Conservation (phyloP, 345 rosid species). For the Acer negundo region DNA sequence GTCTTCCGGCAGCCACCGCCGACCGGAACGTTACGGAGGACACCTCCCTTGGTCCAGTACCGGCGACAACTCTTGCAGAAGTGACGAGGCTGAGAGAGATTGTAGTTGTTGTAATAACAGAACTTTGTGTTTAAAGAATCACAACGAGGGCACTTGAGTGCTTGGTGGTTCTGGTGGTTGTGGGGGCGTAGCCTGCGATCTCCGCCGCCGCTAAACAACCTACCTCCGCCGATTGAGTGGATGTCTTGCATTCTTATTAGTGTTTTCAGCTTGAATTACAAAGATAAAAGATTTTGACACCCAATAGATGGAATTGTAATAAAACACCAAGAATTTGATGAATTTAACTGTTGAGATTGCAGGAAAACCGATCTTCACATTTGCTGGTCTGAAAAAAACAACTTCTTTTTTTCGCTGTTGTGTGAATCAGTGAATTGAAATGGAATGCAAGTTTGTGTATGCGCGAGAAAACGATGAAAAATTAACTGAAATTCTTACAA, state of each 20-base stretch:
- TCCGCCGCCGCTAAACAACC: conserved; percentile 42
- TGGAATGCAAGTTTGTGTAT: not conserved
- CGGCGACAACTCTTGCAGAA: conserved; percentile 96
- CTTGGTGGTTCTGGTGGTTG: conserved; percentile 64
- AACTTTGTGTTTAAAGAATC: conserved; percentile 90
- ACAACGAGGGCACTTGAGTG: conserved; percentile 94
- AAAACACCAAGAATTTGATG: not conserved
- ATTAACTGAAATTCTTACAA: conserved; percentile 35
- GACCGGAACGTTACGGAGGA: conserved; percentile 94
- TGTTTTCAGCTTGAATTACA: not conserved
- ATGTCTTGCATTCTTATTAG: conserved; percentile 58
- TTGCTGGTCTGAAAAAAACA: not conserved
- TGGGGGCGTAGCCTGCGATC: conserved; percentile 81
- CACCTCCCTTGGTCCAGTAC: conserved; percentile 99
- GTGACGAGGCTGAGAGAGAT: conserved; percentile 98
- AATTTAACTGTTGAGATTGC: not conserved
- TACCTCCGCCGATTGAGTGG: conserved; percentile 48
- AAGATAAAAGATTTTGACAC: not conserved
- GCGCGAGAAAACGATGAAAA: not conserved
- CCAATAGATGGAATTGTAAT: not conserved
- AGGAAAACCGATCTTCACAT: not conserved
- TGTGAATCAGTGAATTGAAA: not conserved
- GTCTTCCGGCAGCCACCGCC: conserved; percentile 86
- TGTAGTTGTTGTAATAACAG: conserved; percentile 98
- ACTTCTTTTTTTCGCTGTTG: not conserved